phyloP scores from a whole-genome alignment of 2,329 filamentous ascomycete genomes.

The Aspergillus pseudoviridinutans region DNA sequence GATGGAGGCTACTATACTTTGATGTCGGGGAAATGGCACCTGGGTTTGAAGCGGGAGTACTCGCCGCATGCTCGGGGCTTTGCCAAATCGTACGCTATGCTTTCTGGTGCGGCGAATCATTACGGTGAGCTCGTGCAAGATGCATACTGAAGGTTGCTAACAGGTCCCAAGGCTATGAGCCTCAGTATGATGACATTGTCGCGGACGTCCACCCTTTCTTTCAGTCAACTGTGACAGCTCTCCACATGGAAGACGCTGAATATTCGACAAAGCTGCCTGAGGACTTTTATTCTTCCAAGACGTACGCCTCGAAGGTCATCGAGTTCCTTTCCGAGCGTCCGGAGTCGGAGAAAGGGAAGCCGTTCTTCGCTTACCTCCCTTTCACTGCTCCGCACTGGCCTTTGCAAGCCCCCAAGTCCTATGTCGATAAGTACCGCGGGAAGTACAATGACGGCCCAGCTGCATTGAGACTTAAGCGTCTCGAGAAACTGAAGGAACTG shows the following conservation, averaged over 20 bases:
- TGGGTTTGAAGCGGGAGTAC: constrained; percentile 26
- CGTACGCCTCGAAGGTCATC: constrained; percentile 26
- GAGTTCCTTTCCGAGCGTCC: constrained; percentile 28
- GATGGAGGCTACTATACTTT: constrained; percentile 33
- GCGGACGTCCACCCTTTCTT: constrained; percentile 6
- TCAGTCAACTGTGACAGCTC: constrained; percentile 2
- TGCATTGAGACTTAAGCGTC: constrained; percentile 42
- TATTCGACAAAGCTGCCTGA: constrained; percentile 11
- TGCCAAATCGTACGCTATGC: constrained; percentile 23
- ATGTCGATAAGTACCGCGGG: constrained; percentile 47
- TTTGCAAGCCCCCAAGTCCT: constrained; percentile 47
- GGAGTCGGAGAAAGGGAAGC: constrained; percentile 34
- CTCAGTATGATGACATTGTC: constrained; percentile 3
- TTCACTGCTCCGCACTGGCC: constrained; percentile 54
- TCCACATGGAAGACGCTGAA: constrained; percentile 12
- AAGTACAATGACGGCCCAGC: constrained; percentile 50
- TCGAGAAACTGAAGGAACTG: constrained; percentile 45
- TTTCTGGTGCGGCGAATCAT: constrained; percentile 33
- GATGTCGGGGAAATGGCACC: constrained; percentile 34
- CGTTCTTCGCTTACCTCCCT: constrained; percentile 48
- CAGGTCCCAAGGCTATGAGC: neutral
- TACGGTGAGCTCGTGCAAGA: constrained; percentile 18
- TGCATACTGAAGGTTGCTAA: neutral
- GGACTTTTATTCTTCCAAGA: constrained; percentile 31
- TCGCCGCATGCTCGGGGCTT: constrained; percentile 29